Evolutionary conservation across 2,329 filamentous ascomycete species (phyloP), one percentile per base, ranked within the genome.

Genomic region (Didymella exigua): DNA sequence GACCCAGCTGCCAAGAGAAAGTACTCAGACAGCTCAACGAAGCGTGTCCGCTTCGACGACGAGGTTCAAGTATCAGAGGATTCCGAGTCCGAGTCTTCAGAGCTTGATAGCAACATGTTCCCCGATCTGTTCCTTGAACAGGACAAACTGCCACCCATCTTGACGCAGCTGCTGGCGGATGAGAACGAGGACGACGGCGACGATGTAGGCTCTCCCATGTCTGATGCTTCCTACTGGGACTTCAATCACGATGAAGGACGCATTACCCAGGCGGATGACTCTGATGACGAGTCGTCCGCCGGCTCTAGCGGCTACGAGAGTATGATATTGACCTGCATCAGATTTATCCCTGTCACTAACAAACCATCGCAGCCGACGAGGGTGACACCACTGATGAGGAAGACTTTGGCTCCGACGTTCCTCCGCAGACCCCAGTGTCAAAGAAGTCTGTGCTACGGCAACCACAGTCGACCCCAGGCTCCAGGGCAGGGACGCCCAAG

Each of bases 71-170:
- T 83, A 55, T 88, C 88, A 52, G 88, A 90, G 63, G 89, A 68
- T 29, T 76, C 74, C 11, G 71, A 70, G 51, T 69, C 72, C n/a
- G 70, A 72, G 42, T 72, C 72, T 27, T 76, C 74, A 4, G 84
- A 87, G 33, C 82, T 86, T 54, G 83, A 86, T 59, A 82, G 84
- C 56, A 84, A 86, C 59, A 84, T 91, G 60, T 91, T 91, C 58
- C 88, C 89, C 1, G 86, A 92, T 69, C 86, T 93, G 55, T 93
- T 93, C 72, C 81, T 93, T 52, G 86, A 89, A 44, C 89, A 92
- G 74, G 88, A 86, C 68, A 82, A 84, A 14, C 80, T 93, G 5
- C 89, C 91, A 64, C 87, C 89, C 5, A 82, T 82, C 46, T 86
- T 93, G 67, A 88, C 89, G 60, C 84, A 85, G 36, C 86, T 90